A percentile compares a stretch with the other conserved stretches of the same genome.
phyloP scores from a whole-genome alignment of 2,329 filamentous ascomycete species.

The Daldinia sp. region DNA sequence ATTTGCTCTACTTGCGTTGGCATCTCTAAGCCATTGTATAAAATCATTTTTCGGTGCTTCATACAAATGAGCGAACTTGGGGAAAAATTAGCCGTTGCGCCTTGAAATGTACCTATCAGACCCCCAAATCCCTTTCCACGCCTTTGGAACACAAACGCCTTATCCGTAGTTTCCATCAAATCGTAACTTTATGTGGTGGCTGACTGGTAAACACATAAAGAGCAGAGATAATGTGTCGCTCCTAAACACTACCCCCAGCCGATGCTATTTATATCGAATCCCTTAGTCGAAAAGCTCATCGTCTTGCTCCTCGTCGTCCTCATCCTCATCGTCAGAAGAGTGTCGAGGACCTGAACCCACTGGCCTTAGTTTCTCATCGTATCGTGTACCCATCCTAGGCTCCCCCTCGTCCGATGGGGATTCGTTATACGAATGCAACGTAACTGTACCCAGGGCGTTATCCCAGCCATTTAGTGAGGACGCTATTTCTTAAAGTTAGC shows the following conservation, averaged over 20 bases:
- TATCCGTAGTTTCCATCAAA: slow-evolving; percentile 12
- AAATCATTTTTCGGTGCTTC: slow-evolving; percentile 39
- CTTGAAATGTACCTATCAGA: not conserved
- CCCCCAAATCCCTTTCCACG: slow-evolving; percentile 1
- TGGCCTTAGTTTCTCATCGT: slow-evolving; percentile 69
- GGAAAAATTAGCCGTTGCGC: slow-evolving; percentile 1
- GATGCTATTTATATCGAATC: not conserved
- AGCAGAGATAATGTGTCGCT: not conserved
- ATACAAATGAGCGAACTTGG: not conserved
- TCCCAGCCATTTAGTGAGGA: slow-evolving; percentile 86
- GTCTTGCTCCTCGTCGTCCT: slow-evolving; percentile 35
- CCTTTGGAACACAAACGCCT: slow-evolving; percentile 3
- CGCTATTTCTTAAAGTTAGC: slow-evolving; percentile 61
- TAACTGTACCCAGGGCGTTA: slow-evolving; percentile 79
- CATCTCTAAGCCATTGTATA: slow-evolving; percentile 43
- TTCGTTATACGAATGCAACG: slow-evolving; percentile 83
- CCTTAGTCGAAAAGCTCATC: slow-evolving; percentile 20
- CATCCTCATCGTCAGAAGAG: slow-evolving; percentile 23
- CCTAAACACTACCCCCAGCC: not conserved
- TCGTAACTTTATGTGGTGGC: slow-evolving; percentile 7
- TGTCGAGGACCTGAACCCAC: slow-evolving; percentile 23
- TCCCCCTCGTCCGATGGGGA: slow-evolving; percentile 72
- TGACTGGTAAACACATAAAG: not conserved
- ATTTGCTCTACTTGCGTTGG: slow-evolving; percentile 9
- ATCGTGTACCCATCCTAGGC: slow-evolving; percentile 68